Evolutionary conservation across 129 eudicot species (phyloP), one percentile per base, ranked within the genome.

Genomic region (Dittrichia graveolens): DNA sequence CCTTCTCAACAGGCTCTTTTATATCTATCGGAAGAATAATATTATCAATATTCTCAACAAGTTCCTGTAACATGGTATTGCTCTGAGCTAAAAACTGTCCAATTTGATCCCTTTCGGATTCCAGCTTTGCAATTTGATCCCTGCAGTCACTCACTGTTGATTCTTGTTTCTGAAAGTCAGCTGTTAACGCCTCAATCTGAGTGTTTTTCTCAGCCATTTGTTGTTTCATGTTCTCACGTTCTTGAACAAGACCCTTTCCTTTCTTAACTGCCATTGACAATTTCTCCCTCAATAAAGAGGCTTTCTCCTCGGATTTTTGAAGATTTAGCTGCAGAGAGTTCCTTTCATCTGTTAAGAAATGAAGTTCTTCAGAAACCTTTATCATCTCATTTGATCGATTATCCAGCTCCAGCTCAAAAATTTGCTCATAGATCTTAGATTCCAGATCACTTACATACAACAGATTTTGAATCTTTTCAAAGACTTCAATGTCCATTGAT

Each of bases 231-330:
- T 70, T 88, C 77, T 95, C 99, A 39, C 97, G 79, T 49, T 95
- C 99, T 85, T 95, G 99, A 75, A 86, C 91, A 56, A 95, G 89
- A 40, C 99, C 99, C 79, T 95, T 95, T 42, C 99, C 99, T 72
- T 95, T 95, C 66, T 95, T 95, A 38, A 90, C 96, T 43, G 99
- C 99, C 96, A 90, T 79, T 40, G 99, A 86, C 76, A 95, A 80
- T 66, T 90, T 95, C 73, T 95, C 99, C 68, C 96, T 84, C 74
- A 95, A 75, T 47, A 86, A 49, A 74, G 81, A 77, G 37, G 83
- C 79, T 83, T 87, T 90, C 57, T 90, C 99, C 83, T 90, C 99
- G 5, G 87, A 79, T 61, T 80, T 75, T 65, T 86, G 88, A 71
- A 85, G 85, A 81, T 85, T 87, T 75, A 74, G 68, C 80, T 75